A percentile compares a stretch with the other conserved stretches of the same genome.
These are phyloP conservation scores for Cladosporium velox DNA, from an alignment of 2,329 filamentous ascomycete species.

Conservation along the genomic window DNA sequence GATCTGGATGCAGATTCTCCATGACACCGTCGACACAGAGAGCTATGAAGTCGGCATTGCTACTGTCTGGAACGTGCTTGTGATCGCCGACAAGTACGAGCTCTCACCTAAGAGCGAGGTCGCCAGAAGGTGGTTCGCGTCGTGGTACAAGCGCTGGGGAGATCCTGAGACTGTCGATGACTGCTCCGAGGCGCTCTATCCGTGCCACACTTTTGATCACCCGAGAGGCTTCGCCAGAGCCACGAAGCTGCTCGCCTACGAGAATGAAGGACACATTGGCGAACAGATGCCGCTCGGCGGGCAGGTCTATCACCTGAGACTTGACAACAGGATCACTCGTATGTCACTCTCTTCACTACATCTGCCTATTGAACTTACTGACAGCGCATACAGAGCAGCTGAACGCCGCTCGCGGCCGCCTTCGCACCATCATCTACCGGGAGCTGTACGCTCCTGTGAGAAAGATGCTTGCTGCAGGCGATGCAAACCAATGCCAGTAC, in stretches of 20 bases:
- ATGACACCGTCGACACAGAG: neutral
- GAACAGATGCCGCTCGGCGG: slow-evolving; percentile 28
- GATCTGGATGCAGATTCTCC: slow-evolving; percentile 26
- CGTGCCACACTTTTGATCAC: slow-evolving; percentile 36
- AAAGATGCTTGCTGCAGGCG: slow-evolving; percentile 9
- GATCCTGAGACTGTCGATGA: neutral
- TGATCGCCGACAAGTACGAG: slow-evolving; percentile 25
- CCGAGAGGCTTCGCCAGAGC: slow-evolving; percentile 31
- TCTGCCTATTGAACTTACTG: neutral
- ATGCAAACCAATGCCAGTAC: slow-evolving; percentile 2
- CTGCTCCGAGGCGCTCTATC: slow-evolving; percentile 29
- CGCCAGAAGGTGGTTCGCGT: slow-evolving; percentile 24
- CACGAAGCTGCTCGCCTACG: slow-evolving; percentile 38
- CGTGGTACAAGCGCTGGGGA: slow-evolving; percentile 18
- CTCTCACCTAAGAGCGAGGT: slow-evolving; percentile 5
- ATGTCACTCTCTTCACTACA: neutral
- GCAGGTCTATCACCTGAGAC: neutral
- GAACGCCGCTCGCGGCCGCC: slow-evolving; percentile 19
- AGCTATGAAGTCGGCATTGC: slow-evolving; percentile 19
- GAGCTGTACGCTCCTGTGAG: slow-evolving; percentile 24
- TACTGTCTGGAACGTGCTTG: slow-evolving; percentile 26
- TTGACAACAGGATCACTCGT: neutral
- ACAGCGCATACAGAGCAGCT: neutral
- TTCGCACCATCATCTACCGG: slow-evolving; percentile 26
- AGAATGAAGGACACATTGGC: slow-evolving; percentile 31